These are phyloP conservation scores for Aureobasidium vineae DNA, from an alignment of 2,329 filamentous ascomycete genomes.

Conservation along the genomic window DNA sequence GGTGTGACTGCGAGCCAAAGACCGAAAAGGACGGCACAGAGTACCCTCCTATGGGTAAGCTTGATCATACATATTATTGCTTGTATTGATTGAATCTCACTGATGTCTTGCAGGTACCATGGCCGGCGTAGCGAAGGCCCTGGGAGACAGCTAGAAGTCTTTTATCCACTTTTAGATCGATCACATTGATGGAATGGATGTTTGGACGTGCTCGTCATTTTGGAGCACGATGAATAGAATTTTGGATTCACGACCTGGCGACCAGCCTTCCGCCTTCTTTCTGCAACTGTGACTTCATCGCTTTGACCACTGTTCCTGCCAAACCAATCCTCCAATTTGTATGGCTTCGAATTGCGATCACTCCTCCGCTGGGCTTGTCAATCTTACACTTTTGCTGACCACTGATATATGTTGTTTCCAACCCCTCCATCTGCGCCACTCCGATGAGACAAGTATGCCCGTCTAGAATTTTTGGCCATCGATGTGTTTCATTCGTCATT, in stretches of 20 bases:
- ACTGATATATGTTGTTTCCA: not conserved
- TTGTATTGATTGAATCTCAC: not conserved
- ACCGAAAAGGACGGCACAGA: slow-evolving; percentile 51
- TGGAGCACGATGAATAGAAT: slow-evolving; percentile 1
- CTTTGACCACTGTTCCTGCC: not conserved
- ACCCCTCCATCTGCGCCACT: not conserved
- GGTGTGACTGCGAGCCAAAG: slow-evolving; percentile 65
- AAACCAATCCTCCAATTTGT: not conserved
- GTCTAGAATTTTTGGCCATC: not conserved
- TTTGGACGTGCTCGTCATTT: not conserved
- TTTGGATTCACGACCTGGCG: not conserved
- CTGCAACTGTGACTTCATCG: slow-evolving; percentile 14
- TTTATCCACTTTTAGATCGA: not conserved
- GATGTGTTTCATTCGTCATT: not conserved
- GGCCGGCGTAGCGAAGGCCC: slow-evolving; percentile 36
- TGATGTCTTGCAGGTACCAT: slow-evolving; percentile 32
- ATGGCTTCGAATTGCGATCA: not conserved
- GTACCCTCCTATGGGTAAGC: slow-evolving; percentile 28
- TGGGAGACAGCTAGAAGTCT: slow-evolving; percentile 32
- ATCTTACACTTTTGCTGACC: slow-evolving; percentile 6
- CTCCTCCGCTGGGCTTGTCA: not conserved
- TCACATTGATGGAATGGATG: not conserved
- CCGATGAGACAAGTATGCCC: not conserved
- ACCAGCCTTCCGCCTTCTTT: slow-evolving; percentile 3
- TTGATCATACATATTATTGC: not conserved